Percentiles rank a stretch among this genome's conserved stretches.
phyloP scores from a whole-genome alignment of 2,329 filamentous ascomycete species.

The Cordyceps tenuipes region DNA sequence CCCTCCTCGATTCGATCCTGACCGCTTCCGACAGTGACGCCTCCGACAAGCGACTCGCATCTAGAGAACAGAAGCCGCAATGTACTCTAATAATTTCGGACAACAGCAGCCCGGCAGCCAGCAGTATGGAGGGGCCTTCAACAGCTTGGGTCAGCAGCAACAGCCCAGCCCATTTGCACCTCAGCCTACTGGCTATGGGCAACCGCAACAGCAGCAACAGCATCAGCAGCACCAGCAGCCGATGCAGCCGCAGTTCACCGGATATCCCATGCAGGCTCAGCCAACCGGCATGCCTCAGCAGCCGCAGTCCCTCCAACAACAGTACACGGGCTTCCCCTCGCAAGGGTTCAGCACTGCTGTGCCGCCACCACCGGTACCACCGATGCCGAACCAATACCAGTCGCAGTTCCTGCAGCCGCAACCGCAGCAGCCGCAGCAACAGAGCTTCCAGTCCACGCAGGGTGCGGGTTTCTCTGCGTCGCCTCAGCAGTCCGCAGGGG shows the following conservation, averaged over 20 bases:
- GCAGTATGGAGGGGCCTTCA: slow-evolving; percentile 44
- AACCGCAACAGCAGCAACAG: slow-evolving; percentile 43
- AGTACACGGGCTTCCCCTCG: slow-evolving; percentile 32
- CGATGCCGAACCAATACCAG: slow-evolving; percentile 52
- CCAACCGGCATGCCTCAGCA: slow-evolving; percentile 41
- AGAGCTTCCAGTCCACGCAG: slow-evolving; percentile 33
- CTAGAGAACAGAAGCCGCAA: slow-evolving; percentile 29
- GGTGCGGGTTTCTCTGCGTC: slow-evolving; percentile 38
- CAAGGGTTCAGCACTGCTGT: slow-evolving; percentile 21
- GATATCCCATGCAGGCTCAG: slow-evolving; percentile 45
- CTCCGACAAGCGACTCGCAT: not conserved
- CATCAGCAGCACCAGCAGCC: slow-evolving; percentile 35
- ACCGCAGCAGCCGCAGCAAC: slow-evolving; percentile 35
- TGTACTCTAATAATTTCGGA: slow-evolving; percentile 87
- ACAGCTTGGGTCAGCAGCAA: slow-evolving; percentile 31
- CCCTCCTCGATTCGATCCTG: not conserved
- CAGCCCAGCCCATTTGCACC: slow-evolving; percentile 48
- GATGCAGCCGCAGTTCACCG: slow-evolving; percentile 51
- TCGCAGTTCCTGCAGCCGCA: slow-evolving; percentile 51
- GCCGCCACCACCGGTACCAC: slow-evolving; percentile 51
- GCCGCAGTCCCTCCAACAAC: slow-evolving; percentile 33
- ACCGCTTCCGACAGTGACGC: not conserved
- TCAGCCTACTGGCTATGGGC: slow-evolving; percentile 53
- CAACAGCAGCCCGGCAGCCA: slow-evolving; percentile 57
- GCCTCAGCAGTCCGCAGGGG: slow-evolving; percentile 40